Conservation (phyloP, 129 eudicot species). For the Arctium lappa region DNA sequence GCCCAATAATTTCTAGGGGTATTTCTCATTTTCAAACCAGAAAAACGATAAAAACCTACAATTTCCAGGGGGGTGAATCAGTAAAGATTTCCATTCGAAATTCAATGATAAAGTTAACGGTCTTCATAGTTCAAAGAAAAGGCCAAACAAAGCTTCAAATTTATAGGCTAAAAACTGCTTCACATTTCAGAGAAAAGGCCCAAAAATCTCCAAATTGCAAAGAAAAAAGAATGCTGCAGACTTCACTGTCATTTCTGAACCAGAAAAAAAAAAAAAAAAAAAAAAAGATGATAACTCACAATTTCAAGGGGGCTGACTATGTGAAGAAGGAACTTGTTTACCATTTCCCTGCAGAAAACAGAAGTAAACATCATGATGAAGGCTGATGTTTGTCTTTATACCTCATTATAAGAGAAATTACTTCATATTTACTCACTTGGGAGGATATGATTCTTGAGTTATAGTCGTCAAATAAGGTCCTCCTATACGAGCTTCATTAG, state of each 20-base stretch:
- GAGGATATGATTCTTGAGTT: conserved; percentile 20
- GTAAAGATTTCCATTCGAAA: neutral
- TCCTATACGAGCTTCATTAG: conserved; percentile 14
- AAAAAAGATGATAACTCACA: conserved; percentile 33
- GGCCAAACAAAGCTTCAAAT: neutral
- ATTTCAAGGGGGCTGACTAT: conserved; percentile 56
- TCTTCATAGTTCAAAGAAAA: neutral
- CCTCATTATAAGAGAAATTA: neutral
- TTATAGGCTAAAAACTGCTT: neutral
- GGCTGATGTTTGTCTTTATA: neutral
- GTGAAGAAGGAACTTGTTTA: conserved; percentile 60
- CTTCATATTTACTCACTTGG: conserved; percentile 32
- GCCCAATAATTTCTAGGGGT: neutral
- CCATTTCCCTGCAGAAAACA: conserved; percentile 31
- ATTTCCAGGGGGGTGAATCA: neutral
- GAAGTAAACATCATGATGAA: neutral
- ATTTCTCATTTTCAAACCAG: neutral
- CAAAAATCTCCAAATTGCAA: neutral
- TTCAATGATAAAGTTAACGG: neutral
- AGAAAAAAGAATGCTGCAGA: neutral
- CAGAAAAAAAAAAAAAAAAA: neutral
- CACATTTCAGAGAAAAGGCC: neutral
- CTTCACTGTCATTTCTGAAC: neutral
- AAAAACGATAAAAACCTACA: neutral
- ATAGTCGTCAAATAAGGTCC: conserved; percentile 44